Percentiles rank a stretch among this genome's conserved stretches.
These are phyloP conservation scores for Coemansia javaensis DNA, from an alignment of 192 early-diverging fungal species.

Conservation along the genomic window DNA sequence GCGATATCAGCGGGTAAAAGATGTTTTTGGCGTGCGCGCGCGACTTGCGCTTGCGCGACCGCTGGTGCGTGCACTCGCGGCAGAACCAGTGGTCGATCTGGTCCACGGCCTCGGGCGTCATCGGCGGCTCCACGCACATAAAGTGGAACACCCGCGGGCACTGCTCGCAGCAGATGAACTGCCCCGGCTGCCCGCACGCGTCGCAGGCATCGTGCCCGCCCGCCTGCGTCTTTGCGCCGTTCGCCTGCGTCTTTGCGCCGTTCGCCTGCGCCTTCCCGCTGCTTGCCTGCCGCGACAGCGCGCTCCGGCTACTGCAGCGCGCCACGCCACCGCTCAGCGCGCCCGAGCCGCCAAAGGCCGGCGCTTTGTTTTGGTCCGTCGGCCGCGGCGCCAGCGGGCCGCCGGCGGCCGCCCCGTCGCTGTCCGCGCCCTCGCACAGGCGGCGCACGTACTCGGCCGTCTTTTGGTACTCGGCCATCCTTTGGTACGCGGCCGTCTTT, in stretches of 20 bases:
- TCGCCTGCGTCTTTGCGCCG: constrained; percentile 1
- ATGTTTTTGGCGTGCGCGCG: constrained; percentile 38
- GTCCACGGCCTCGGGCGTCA: constrained; percentile 24
- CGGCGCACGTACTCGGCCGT: constrained; percentile 32
- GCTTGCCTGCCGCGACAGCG: too few relatives aligned
- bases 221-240: neutral
- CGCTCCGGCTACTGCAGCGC: too few relatives aligned
- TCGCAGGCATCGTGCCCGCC: constrained; percentile 38
- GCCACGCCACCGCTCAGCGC: too few relatives aligned
- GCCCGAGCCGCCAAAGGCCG: neutral
- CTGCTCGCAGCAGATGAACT: constrained; percentile 47
- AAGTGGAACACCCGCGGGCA: constrained; percentile 49
- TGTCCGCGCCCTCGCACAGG: constrained; percentile 31
- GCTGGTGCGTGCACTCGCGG: constrained; percentile 25
- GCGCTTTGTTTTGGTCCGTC: neutral
- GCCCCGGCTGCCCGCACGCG: constrained; percentile 40
- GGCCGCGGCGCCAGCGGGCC: neutral
- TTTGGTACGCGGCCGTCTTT: constrained; percentile 23
- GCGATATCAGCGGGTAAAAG: constrained; percentile 36
- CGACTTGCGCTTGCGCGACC: constrained; percentile 32
- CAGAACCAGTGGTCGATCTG: constrained; percentile 48
- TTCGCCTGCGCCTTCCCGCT: constrained; percentile 4
- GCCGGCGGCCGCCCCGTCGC: too few relatives aligned
- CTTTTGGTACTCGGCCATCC: constrained; percentile 23
- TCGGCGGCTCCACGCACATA: constrained; percentile 42